Percentiles rank a stretch among this genome's conserved stretches.
Conservation (phyloP, 345 rosid species). For the Orychophragmus violaceus region DNA sequence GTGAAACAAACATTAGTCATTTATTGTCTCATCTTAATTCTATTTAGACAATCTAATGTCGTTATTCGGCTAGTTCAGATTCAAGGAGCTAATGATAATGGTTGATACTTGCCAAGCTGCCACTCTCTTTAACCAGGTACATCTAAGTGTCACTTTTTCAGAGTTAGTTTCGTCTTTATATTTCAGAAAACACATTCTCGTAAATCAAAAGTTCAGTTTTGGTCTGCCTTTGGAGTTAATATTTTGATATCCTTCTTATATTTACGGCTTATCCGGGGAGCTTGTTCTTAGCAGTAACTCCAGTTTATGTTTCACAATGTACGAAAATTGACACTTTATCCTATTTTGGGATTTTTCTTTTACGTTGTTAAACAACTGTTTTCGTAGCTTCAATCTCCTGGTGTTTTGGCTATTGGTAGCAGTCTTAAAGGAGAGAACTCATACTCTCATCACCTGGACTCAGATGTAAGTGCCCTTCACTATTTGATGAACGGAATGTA, state of each 20-base stretch:
- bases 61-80: conserved; percentile 42
- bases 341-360: not conserved
- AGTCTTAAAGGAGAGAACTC: conserved; percentile 97
- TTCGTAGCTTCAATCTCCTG: conserved; percentile 83
- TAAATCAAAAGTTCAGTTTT: not conserved
- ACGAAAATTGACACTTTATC: not conserved
- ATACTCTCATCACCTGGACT: conserved; percentile 93
- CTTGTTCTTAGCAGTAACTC: conserved; percentile 3
- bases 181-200: not conserved
- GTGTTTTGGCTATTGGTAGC: conserved; percentile 93
- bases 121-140: conserved; percentile 92
- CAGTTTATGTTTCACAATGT: not conserved
- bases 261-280: not conserved
- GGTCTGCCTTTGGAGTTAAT: conserved; percentile 9
- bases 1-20: not conserved
- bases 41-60: conserved; percentile 19
- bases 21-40: not conserved
- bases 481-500: not conserved
- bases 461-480: conserved; percentile 58
- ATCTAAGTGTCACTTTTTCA: not conserved
- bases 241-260: not conserved
- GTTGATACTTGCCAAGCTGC: conserved; percentile 99
- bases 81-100: conserved; percentile 96
- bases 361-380: not conserved
- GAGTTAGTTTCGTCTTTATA: not conserved